Evolutionary conservation across 2,329 filamentous ascomycete genomes (phyloP), one percentile per base, ranked within the genome.

Genomic region (Xylogone sp.): DNA sequence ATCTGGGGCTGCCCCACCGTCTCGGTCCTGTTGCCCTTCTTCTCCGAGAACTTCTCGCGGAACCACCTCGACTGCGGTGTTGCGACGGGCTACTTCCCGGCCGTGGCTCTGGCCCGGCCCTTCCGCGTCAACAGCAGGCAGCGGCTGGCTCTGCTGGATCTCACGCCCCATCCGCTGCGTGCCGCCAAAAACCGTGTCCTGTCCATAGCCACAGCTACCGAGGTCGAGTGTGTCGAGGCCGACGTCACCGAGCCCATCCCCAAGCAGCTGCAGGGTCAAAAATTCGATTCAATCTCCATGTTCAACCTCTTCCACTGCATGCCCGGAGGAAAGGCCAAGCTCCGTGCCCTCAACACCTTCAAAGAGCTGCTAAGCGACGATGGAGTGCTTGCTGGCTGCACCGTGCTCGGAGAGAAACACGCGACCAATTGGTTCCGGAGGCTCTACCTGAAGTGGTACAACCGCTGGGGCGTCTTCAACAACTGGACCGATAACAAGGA

Each of bases 241-340:
- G 69, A 76, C 53, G 64, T 69, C 24, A 67, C 64, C 5, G 53
- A 65, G 29, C 63, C 68, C 2, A 57, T 69, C 2, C 68, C 68
- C 0, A 47, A 55, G 21, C 54, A 51, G 3, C 51, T 69, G 20
- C 43, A 54, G 22, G 56, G 56, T 39, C 57, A 53, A 2, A 58
- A 56, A 44, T 77, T 72, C 55, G 68, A 73, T 55, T 71, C 71
- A 1, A 70, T 78, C 47, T 69, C 69, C 13, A 64, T 73, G 59
- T 73, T 72, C 56, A 74, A 71, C 54, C 53, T 75, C 3, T 61
- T 74, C 16, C 72, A 75, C 56, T 75, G 72, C 56, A 54, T 75
- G 9, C 71, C 71, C 0, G 65, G 65, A 0, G 62, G 64, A 1
- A 45, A 51, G 3, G 31, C 51, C 10, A 52, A 53, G 4, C 72